phyloP scores from a whole-genome alignment of 2,329 filamentous ascomycete genomes.

The Fusarium circinatum region DNA sequence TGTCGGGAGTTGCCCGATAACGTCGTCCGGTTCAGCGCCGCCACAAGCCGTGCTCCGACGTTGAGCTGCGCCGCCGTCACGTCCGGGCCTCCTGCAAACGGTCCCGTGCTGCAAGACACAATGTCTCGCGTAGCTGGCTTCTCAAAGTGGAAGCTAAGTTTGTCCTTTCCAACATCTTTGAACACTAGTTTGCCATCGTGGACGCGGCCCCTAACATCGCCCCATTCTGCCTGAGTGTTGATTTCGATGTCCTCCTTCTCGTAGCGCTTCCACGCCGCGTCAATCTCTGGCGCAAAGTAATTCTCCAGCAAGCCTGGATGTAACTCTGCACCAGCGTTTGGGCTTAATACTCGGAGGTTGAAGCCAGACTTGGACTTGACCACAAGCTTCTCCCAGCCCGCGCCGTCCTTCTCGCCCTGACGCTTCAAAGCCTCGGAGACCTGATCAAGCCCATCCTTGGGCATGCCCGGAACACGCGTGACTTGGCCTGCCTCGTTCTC shows the following conservation, averaged over 20 bases:
- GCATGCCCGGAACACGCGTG: constrained; percentile 61
- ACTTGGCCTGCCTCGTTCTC: constrained; percentile 56
- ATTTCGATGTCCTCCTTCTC: constrained; percentile 55
- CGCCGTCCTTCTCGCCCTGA: constrained; percentile 58
- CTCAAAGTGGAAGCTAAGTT: constrained; percentile 48
- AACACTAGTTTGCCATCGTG: constrained; percentile 54
- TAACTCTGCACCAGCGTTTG: constrained; percentile 60
- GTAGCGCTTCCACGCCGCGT: constrained; percentile 64
- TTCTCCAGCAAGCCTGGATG: constrained; percentile 57
- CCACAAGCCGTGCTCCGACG: constrained; percentile 77
- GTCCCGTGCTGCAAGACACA: constrained; percentile 65
- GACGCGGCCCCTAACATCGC: constrained; percentile 58
- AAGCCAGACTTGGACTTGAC: constrained; percentile 52
- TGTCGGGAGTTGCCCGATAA: constrained; percentile 64
- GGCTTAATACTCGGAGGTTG: constrained; percentile 63
- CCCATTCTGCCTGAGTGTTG: constrained; percentile 66
- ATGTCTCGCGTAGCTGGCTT: constrained; percentile 61
- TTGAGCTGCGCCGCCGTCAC: constrained; percentile 63
- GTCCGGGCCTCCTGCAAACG: constrained; percentile 56
- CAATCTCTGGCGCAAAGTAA: constrained; percentile 63
- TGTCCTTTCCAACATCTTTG: constrained; percentile 51
- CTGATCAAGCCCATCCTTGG: constrained; percentile 56
- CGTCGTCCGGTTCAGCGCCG: constrained; percentile 80
- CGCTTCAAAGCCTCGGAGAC: constrained; percentile 57
- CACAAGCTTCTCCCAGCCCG: constrained; percentile 64